phyloP scores from a whole-genome alignment of 345 rosid species.

The Salix koriyanagi region DNA sequence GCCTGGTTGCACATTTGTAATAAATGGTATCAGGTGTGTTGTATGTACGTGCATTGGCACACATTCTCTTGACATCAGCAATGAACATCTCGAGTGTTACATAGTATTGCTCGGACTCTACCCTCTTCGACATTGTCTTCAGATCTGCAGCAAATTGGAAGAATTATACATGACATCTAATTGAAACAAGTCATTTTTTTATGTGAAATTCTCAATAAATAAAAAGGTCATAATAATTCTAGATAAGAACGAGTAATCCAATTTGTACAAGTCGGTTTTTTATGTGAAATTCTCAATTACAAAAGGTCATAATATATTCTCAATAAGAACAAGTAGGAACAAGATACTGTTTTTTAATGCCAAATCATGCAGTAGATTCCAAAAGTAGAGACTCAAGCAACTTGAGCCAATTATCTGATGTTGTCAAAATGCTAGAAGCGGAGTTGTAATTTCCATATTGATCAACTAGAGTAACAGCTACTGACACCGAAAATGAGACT shows the following conservation, averaged over 20 bases:
- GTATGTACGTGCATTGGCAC: constrained; percentile 78
- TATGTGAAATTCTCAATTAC: background rate
- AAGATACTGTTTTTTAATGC: background rate
- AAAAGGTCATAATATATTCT: background rate
- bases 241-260: background rate
- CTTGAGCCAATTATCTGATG: background rate
- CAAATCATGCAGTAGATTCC: background rate
- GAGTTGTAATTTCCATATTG: background rate
- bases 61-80: constrained; percentile 94
- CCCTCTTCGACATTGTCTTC: constrained; percentile 85
- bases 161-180: background rate
- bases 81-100: constrained; percentile 94
- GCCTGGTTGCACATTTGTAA: constrained; percentile 84
- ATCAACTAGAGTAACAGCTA: background rate
- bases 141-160: constrained; percentile 49
- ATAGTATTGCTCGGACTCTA: constrained; percentile 91
- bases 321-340: background rate
- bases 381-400: background rate
- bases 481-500: background rate
- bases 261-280: no score
- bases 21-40: constrained; percentile 93
- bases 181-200: background rate
- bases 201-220: background rate
- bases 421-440: background rate
- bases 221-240: no score